Base-by-base conservation (phyloP, 768 basidiomycete genomes). In the Leccinum sublutescens region DNA sequence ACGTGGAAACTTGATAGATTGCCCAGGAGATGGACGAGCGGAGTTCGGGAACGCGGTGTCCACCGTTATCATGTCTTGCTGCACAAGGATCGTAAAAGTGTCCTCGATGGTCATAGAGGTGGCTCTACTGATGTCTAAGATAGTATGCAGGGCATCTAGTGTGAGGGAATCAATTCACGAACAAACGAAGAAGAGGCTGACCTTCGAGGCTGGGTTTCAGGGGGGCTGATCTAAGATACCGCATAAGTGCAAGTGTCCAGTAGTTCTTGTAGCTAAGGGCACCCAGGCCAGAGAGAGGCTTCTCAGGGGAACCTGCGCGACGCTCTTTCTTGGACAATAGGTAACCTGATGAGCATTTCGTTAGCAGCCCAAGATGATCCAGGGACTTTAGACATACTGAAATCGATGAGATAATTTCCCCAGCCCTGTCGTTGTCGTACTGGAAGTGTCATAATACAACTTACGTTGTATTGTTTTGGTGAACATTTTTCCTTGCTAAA, bases 401-500 rank as follows among this genome's bases (percentile, higher is more conserved):
- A 98, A 75, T 98, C 97, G 66, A 99, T 98, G 66, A 99, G 81
- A 56, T 93, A 81, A 74, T 94, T 93, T 12, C 97, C 97, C 95
- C 96, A 99, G 0, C 97, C 97, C 74, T 90, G 87, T 62, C 96
- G 79, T 75, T 98, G 96, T 63, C 95, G 79, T 40, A 98, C 90
- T 2, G 97, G 97, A 19, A 99, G 78, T 17, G 97, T 98, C 95
- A 99, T 98, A 70, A 99, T 99, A 79, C 97, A 99, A 74, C 94
- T 96, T 64, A 99, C 87, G 77, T 99, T 99, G 74, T 94, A 95
- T 69, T 94, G 91, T 76, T 94, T 95, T 56, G 89, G 88, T 71
- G 93, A 95, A 54, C 93, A 82, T 78, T 99, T 99, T 81, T 99
- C 97, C 75, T 99, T 99, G 77, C 90, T 93, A 72, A 99, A 99